Conservation (phyloP, 2,329 filamentous ascomycete species). For the Teratosphaeria pseudoeucalypti region DNA sequence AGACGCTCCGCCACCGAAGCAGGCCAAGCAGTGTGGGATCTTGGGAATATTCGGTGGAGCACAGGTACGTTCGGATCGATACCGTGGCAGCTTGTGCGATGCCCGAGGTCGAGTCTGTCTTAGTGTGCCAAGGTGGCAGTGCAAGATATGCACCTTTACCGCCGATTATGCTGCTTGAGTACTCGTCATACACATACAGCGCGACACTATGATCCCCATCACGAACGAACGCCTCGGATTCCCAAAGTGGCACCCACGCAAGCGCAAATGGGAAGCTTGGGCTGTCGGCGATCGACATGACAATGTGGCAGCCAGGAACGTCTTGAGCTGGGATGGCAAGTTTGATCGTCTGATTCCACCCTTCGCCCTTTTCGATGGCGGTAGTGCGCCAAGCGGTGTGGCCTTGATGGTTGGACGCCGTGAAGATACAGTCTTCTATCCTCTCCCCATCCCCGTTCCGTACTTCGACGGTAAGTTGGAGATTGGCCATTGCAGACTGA, state of each 20-base stretch:
- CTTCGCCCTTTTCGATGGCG: slow-evolving; percentile 64
- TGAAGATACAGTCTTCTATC: slow-evolving; percentile 78
- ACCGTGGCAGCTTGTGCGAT: slow-evolving; percentile 66
- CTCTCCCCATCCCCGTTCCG: slow-evolving; percentile 67
- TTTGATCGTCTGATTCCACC: slow-evolving; percentile 81
- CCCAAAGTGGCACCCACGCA: slow-evolving; percentile 89
- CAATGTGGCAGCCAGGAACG: slow-evolving; percentile 72
- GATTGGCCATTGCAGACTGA: slow-evolving; percentile 55
- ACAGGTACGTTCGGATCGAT: slow-evolving; percentile 72
- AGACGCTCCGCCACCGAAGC: slow-evolving; percentile 57
- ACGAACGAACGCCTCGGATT: slow-evolving; percentile 75
- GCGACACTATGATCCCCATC: slow-evolving; percentile 75
- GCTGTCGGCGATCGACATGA: slow-evolving; percentile 80
- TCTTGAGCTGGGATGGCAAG: slow-evolving; percentile 69
- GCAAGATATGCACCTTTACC: slow-evolving; percentile 81
- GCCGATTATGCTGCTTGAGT: slow-evolving; percentile 61
- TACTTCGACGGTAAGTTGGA: slow-evolving; percentile 85
- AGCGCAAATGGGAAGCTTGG: slow-evolving; percentile 84
- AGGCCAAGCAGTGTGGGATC: slow-evolving; percentile 77
- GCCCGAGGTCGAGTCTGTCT: slow-evolving; percentile 52
- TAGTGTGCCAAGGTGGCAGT: slow-evolving; percentile 69
- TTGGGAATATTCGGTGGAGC: slow-evolving; percentile 90
- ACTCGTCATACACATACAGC: slow-evolving; percentile 85
- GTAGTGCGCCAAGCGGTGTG: slow-evolving; percentile 83
- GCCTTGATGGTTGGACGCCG: slow-evolving; percentile 68